Evolutionary conservation across 148 eudicot species (phyloP).

Genomic region (Spergularia marina): DNA sequence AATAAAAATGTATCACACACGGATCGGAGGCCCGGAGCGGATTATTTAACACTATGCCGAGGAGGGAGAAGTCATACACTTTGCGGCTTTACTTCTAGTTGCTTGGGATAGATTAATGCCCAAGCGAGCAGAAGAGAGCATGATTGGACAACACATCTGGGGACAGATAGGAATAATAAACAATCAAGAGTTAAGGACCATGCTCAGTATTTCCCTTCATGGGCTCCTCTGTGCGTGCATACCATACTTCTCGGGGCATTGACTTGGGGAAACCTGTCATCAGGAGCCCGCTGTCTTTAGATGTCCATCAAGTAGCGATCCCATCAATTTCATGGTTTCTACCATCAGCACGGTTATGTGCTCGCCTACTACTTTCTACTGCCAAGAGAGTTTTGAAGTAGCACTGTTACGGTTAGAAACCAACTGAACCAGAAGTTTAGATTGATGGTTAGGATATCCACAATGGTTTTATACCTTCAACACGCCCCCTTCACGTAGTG

Average conservation of each 20-base stretch:
- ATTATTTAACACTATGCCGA: no score
- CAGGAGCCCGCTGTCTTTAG: not conserved
- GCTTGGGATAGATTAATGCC: not conserved
- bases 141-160: not conserved
- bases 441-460: no score
- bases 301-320: not conserved
- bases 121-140: not conserved
- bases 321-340: not conserved
- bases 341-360: not conserved
- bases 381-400: not conserved
- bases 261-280: not conserved
- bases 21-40: no score
- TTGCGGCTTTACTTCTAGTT: no score
- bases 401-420: not conserved
- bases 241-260: not conserved
- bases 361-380: not conserved
- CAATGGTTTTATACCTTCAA: no score
- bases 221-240: not conserved
- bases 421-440: no score
- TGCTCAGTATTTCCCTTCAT: not conserved
- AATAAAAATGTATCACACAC: no score
- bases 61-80: no score
- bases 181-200: not conserved
- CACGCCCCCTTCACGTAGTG: no score
- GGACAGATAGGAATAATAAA: not conserved